phyloP scores from a whole-genome alignment of 176 grass and related monocot genomes.

The Carex parvula region DNA sequence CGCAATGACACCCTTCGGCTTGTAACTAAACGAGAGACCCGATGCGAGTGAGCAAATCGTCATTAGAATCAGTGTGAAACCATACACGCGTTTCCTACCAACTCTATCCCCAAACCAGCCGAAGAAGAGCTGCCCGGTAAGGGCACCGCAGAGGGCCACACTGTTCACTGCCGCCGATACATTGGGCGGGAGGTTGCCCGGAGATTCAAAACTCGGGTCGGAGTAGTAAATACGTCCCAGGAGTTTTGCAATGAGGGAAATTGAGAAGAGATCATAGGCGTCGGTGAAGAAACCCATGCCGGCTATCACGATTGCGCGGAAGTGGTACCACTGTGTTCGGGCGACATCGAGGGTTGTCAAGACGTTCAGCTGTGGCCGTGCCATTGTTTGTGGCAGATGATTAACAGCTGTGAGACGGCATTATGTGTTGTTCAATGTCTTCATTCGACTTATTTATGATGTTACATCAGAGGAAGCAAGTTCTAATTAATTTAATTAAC shows the following conservation, averaged over 20 bases:
- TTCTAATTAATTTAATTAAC: background rate
- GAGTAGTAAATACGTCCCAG: constrained; percentile 66
- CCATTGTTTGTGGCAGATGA: constrained; percentile 19
- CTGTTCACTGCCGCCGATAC: constrained; percentile 38
- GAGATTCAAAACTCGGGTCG: constrained; percentile 12
- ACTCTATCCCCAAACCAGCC: constrained; percentile 52
- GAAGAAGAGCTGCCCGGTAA: constrained; percentile 58
- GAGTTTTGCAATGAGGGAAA: constrained; percentile 53
- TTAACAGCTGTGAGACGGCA: background rate
- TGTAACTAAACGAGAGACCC: constrained; percentile 35
- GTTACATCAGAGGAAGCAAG: background rate
- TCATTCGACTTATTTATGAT: background rate
- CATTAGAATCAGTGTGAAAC: constrained; percentile 56
- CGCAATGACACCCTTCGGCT: constrained; percentile 33
- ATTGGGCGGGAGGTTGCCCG: constrained; percentile 52
- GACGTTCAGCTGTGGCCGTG: constrained; percentile 22
- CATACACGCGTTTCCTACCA: constrained; percentile 53
- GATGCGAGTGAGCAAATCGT: constrained; percentile 41
- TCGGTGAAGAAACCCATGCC: constrained; percentile 82
- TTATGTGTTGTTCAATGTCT: background rate
- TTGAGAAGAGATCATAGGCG: constrained; percentile 63
- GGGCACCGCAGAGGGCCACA: constrained; percentile 46
- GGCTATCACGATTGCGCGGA: constrained; percentile 53
- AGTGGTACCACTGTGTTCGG: constrained; percentile 62
- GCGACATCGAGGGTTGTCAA: constrained; percentile 32